phyloP scores from a whole-genome alignment of 495 filamentous ascomycete genomes.

The Hypomontagnella monticulosa region DNA sequence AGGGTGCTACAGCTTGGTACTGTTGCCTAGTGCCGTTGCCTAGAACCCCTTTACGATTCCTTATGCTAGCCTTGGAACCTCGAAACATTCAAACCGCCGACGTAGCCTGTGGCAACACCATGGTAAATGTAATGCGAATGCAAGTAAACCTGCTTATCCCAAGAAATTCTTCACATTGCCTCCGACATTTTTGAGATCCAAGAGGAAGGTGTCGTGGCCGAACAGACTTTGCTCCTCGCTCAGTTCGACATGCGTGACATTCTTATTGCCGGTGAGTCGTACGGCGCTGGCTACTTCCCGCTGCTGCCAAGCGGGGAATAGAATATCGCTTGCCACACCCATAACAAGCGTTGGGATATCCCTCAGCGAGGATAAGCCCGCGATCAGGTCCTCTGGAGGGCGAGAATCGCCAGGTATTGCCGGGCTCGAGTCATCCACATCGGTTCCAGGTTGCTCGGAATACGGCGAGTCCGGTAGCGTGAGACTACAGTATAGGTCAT shows the following conservation, averaged over 20 bases:
- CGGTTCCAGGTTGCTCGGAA: slow-evolving; percentile 69
- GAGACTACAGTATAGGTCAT: slow-evolving; percentile 74
- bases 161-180: slow-evolving; percentile 83
- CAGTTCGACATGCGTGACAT: slow-evolving; percentile 86
- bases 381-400: slow-evolving; percentile 80
- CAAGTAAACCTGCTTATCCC: slow-evolving; percentile 48
- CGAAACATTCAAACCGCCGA: too few relatives aligned
- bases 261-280: slow-evolving; percentile 75
- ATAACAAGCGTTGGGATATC: slow-evolving; percentile 85
- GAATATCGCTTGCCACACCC: slow-evolving; percentile 93
- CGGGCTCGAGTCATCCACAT: slow-evolving; percentile 32
- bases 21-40: too few relatives aligned
- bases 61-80: too few relatives aligned
- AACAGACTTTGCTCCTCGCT: slow-evolving; percentile 93
- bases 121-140: not conserved
- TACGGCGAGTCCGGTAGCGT: slow-evolving; percentile 87
- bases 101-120: too few relatives aligned
- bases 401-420: slow-evolving; percentile 41
- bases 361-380: slow-evolving; percentile 74
- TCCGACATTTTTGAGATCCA: slow-evolving; percentile 92
- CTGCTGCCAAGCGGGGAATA: slow-evolving; percentile 99
- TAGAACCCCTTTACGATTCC: too few relatives aligned
- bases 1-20: too few relatives aligned
- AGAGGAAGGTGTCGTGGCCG: slow-evolving; percentile 94
- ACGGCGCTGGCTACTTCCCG: slow-evolving; percentile 90